Conservation (phyloP, 139 green algal genomes). For the Eudorina sp. region DNA sequence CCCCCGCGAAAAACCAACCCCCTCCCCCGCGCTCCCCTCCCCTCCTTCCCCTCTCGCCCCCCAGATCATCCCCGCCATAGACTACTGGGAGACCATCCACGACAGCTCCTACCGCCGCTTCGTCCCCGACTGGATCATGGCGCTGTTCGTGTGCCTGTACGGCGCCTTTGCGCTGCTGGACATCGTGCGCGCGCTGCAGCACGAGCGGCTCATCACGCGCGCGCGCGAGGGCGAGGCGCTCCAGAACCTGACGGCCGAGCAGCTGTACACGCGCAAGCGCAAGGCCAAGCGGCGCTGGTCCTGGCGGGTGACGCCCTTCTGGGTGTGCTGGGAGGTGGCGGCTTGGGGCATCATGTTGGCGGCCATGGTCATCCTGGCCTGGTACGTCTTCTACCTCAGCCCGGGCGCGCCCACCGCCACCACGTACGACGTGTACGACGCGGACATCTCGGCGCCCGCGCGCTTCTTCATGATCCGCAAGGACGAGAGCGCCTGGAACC, state of each 20-base stretch:
- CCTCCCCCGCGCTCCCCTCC: background rate
- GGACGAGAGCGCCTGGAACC: constrained; percentile 37
- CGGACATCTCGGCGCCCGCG: constrained; percentile 21
- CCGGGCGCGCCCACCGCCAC: constrained; percentile 32
- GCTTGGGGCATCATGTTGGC: constrained; percentile 31
- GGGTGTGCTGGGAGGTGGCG: constrained; percentile 52
- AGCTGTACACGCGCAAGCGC: constrained; percentile 53
- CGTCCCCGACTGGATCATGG: constrained; percentile 59
- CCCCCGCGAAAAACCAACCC: background rate
- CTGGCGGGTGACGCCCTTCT: constrained; percentile 44
- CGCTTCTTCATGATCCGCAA: constrained; percentile 48
- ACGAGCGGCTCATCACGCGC: constrained; percentile 37
- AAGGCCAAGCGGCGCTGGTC: constrained; percentile 40
- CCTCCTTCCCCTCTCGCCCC: too few species aligned
- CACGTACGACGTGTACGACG: constrained; percentile 61
- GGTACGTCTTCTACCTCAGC: constrained; percentile 54
- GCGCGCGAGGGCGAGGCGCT: constrained; percentile 20
- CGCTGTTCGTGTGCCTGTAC: constrained; percentile 49
- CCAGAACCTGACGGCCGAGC: constrained; percentile 33
- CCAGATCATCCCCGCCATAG: constrained; percentile 51
- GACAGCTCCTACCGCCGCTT: constrained; percentile 26
- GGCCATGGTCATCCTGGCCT: constrained; percentile 37
- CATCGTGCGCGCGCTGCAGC: constrained; percentile 14
- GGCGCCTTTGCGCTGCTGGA: constrained; percentile 28
- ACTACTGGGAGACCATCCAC: constrained; percentile 56